Base-by-base conservation (phyloP, 192 early-diverging fungal species). In the Coemansia sp. region DNA sequence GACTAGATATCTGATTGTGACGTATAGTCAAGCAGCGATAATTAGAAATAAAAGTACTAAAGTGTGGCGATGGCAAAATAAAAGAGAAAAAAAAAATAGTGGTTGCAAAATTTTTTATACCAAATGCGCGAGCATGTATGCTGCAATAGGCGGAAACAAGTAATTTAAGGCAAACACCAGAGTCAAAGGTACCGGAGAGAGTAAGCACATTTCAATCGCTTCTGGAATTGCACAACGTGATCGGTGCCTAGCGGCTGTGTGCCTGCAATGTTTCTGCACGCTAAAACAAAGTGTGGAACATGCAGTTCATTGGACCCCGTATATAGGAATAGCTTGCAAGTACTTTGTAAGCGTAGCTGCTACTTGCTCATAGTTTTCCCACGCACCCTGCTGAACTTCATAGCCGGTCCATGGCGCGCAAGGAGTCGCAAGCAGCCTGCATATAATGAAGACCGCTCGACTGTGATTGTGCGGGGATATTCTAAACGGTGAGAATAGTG, bases 251-350 rank as follows among this genome's bases (percentile, higher is more conserved):
- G n/a, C 3, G 5, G 19, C 46, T 50, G n/a, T n/a, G 46, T 50
- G 46, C 19, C 19, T 10, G 9, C 55, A 58, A 58, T 58, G 55
- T 58, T 34, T 58, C 55, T 58, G 29, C 55, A 4, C 15, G 29
- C 31, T 58, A 58, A 58, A 58, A 58, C 55, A 58, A 8, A 34
- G 13, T 56, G 12, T 58, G 55, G 55, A 58, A 58, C 55, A 58
- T 32, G 12, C 17, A 17, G 55, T 58, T 34, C 29, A 58, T 58
- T 58, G 17, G 29, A 7, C 9, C 19, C 13, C 27, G 24, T 17
- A 17, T 31, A 15, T 10, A 5, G 12, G 53, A 6, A 3, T 55
- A 31, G 11, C 53, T 13, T 27, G 12, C 13, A 13, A 17, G 27
- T 5, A 27, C 22, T 31, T 31, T 27, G 22, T 13, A 29, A 20